A percentile compares a stretch with the other conserved stretches of the same genome.
Conservation (phyloP, 495 filamentous ascomycete genomes). For the Platismatia glauca region DNA sequence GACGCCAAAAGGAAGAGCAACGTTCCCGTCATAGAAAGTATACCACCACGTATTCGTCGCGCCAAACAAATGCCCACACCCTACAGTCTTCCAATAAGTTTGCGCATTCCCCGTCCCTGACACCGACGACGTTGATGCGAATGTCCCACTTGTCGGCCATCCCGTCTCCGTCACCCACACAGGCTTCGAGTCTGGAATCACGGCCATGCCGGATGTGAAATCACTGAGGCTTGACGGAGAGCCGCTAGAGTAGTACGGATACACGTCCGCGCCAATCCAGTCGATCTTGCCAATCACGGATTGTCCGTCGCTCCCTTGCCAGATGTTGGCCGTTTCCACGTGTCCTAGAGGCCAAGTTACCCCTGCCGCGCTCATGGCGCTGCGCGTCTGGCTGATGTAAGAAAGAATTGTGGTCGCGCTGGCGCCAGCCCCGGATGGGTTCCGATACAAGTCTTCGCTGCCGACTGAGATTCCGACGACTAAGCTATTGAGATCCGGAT, state of each 20-base stretch:
- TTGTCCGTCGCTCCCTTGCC: not conserved
- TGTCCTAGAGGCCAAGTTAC: not conserved
- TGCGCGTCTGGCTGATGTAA: constrained; percentile 6
- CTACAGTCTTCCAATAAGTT: constrained; percentile 68
- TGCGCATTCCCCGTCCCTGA: constrained; percentile 58
- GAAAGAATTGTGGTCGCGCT: not conserved
- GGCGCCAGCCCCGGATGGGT: too few species aligned
- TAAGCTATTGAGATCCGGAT: not conserved
- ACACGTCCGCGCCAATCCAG: not conserved
- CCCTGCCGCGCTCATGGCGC: not conserved
- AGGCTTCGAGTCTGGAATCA: constrained; percentile 16
- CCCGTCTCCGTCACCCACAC: constrained; percentile 28
- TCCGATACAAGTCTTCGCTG: not conserved
- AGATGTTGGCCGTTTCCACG: not conserved
- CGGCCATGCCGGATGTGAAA: not conserved
- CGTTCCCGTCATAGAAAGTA: constrained; percentile 4
- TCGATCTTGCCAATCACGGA: not conserved
- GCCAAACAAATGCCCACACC: constrained; percentile 55
- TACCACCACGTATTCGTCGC: constrained; percentile 60
- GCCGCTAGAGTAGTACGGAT: not conserved
- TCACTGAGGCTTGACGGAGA: not conserved
- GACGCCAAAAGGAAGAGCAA: not conserved
- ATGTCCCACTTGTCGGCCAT: constrained; percentile 58
- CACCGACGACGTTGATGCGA: constrained; percentile 50
- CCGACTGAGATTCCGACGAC: not conserved